Base-by-base conservation (phyloP, 129 eudicot genomes). In the Helianthus tuberosus region DNA sequence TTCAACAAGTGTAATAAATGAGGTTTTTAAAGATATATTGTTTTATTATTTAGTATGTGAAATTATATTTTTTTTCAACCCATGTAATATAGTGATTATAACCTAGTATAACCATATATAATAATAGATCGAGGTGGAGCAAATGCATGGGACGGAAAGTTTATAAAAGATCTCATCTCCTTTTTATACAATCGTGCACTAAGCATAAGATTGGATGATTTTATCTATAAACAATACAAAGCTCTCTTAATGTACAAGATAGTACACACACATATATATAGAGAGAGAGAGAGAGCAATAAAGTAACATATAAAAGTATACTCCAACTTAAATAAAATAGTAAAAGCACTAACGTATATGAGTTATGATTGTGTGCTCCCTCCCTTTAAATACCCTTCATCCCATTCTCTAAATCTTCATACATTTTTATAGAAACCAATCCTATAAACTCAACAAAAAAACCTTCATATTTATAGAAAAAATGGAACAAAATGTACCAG, bases 401-500 rank as follows among this genome's bases (percentile, higher is more conserved):
- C 65, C 48, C 48, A 5, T 59, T 39, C 23, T 48, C 35, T 60
- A 53, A 66, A 32, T 54, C 43, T 47, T 38, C 55, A 43, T 7
- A 43, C 2, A 43, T 43, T 43, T 43, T 2, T 6, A 43, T 1
- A 43, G 10, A 8, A 8, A 43, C 16, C 46, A 72, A 47, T 63
- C 61, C 46, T 35, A 54, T 32, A 49, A 50, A 27, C 68, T 64
- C 64, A 27, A 11, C 68, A 72, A 72, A 16, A 16, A 60, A 68
- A 60, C 59, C 25, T 59, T 44, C 77, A 27, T 59, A 41, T 32
- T 51, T 36, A 68, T 16, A 8, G 8, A 41, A 77, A 71, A 79
- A 76, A 88, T 88, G 93, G 89, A 88, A 27, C 84, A 79, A 71
- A 82, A 84, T 57, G 5, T 74, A 68, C 85, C 84, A 53, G 64